phyloP scores from a whole-genome alignment of 495 filamentous ascomycete genomes.

The Podospora bellae-mahoneyi region DNA sequence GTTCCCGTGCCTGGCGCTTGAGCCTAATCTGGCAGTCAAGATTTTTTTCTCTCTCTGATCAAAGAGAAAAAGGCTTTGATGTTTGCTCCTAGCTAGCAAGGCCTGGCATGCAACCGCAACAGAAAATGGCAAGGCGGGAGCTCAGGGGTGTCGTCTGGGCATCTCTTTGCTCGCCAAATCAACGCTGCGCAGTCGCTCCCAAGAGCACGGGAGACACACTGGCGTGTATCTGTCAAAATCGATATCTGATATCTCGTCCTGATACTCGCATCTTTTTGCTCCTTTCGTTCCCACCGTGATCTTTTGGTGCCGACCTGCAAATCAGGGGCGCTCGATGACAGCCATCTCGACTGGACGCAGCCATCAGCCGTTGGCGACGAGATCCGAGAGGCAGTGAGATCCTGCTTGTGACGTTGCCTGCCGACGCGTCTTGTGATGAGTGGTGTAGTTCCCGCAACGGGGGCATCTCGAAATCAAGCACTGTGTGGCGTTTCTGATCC shows the following conservation, averaged over 20 bases:
- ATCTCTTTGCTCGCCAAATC: not conserved
- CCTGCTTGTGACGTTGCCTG: not conserved
- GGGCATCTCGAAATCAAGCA: not conserved
- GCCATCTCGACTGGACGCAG: not conserved
- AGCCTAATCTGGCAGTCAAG: not conserved
- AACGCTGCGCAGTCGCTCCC: not conserved
- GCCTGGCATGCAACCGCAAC: not conserved
- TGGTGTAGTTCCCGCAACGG: not conserved
- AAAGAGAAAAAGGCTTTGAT: not conserved
- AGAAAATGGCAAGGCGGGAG: constrained; percentile 1
- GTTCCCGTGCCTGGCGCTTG: not conserved
- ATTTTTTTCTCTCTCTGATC: not conserved
- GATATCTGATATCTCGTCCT: constrained; percentile 5
- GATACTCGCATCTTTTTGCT: constrained; percentile 1
- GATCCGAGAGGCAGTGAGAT: not conserved
- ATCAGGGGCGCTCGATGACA: constrained; percentile 1
- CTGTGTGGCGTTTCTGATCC: constrained; percentile 3
- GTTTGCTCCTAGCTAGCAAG: not conserved
- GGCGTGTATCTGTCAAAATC: not conserved
- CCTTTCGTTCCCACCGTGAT: not conserved
- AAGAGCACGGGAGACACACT: not conserved
- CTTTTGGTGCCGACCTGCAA: not conserved
- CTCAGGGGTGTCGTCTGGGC: constrained; percentile 5
- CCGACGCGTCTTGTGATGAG: not conserved
- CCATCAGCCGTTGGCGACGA: not conserved